Base-by-base conservation (phyloP, 2,329 filamentous ascomycete species). In the Fusarium stilboides region DNA sequence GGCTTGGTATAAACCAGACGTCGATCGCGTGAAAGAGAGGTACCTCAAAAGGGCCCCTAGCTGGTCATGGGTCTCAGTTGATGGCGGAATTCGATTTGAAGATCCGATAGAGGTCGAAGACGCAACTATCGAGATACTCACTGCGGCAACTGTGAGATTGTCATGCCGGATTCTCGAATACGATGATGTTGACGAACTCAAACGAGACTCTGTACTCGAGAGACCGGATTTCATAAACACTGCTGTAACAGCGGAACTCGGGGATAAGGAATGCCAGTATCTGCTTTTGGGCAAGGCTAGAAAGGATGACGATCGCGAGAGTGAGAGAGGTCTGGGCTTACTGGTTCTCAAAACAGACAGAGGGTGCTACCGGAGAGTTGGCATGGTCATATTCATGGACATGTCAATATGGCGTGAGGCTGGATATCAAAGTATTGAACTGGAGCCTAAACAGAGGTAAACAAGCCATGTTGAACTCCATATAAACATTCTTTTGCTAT, bases 11-110 rank as follows among this genome's bases (percentile, higher is more conserved):
- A 57, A 49, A 2, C 43, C 37, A 7, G 2, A 39, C 0, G 17
- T 12, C 0, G 13, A 0, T 0, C 10, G 3, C 3, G n/a, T 15
- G 2, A 3, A 19, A 3, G 5, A 56, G 2, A 17, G 60, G 2
- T 2, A 39, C 2, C 1, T 43, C 0, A 6, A 19, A 0, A 12
- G 60, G 3, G 60, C 43, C 0, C 60, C 60, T 0, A 63, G 60
- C 5, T 63, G 60, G 60, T 63, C 60, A 0, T 63, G 60, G 60
- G 49, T 36, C 0, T 63, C 60, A 1, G 8, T 63, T 0, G 26
- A 63, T 2, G 57, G 60, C 0, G 5, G 0, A 0, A 39, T 63
- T 1, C 7, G 10, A 2, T 56, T 28, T 3, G 20, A 22, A 13
- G 24, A 26, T 2, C 7, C 13, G 0, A 47, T 62, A 2, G 31